phyloP scores from a whole-genome alignment of 2,329 filamentous ascomycete genomes.

The Aspergillus sp. region DNA sequence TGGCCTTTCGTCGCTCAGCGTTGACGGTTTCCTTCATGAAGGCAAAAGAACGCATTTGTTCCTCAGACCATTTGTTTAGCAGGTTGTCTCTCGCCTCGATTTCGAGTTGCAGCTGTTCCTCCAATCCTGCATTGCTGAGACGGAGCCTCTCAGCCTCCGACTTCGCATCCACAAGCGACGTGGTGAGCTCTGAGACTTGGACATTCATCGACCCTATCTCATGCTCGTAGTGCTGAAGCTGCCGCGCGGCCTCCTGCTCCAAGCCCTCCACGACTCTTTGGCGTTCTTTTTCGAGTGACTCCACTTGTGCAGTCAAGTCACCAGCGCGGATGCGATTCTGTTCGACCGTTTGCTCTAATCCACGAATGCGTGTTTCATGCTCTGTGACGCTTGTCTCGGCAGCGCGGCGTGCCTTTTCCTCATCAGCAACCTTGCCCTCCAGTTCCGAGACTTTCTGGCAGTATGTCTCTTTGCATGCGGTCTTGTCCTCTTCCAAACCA shows the following conservation, averaged over 20 bases:
- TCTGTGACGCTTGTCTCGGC: constrained; percentile 33
- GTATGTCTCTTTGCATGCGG: constrained; percentile 21
- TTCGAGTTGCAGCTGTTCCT: constrained; percentile 34
- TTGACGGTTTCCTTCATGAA: constrained; percentile 34
- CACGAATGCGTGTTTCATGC: constrained; percentile 29
- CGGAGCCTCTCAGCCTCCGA: constrained; percentile 32
- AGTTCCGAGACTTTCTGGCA: constrained; percentile 28
- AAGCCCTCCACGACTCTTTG: constrained; percentile 15
- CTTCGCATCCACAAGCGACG: constrained; percentile 32
- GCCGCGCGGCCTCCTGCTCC: constrained; percentile 17
- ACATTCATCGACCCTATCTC: constrained; percentile 38
- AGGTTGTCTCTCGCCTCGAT: constrained; percentile 30
- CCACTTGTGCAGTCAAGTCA: constrained; percentile 30
- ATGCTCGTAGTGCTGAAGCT: constrained; percentile 24
- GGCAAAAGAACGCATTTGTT: constrained; percentile 28
- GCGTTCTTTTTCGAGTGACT: constrained; percentile 29
- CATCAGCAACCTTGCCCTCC: constrained; percentile 26
- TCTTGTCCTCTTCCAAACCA: constrained; percentile 36
- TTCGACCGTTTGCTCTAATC: constrained; percentile 30
- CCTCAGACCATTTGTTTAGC: constrained; percentile 27
- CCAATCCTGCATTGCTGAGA: constrained; percentile 29
- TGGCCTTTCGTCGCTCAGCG: constrained; percentile 34
- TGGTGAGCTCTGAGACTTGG: constrained; percentile 36
- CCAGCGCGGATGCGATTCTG: constrained; percentile 29
- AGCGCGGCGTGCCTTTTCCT: constrained; percentile 26